Base-by-base conservation (phyloP, 768 basidiomycete genomes). In the Termitomyces sp. region DNA sequence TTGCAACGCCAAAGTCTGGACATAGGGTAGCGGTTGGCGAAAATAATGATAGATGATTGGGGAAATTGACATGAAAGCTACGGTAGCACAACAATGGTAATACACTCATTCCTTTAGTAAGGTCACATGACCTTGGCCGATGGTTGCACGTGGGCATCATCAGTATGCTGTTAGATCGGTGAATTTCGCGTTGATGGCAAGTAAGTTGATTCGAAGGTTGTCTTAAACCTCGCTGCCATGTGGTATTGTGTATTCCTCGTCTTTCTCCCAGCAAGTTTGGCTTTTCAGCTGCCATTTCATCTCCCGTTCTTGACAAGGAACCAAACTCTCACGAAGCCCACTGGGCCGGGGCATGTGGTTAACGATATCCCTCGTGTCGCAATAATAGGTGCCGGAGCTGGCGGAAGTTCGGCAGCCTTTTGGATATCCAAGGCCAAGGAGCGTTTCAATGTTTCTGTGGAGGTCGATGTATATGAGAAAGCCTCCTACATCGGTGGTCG, bases 361-460 rank as follows among this genome's bases (percentile, higher is more conserved):
- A 55, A 64, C 24, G 57, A 60, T 18, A 65, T 76, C 0, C 81
- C 85, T 46, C 74, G 86, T 48, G 79, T 97, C 63, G 94, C 94
- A 8, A 85, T 97, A 66, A 83, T 97, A 54, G 94, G 94, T 18
- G 94, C 94, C 0, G 94, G 94, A 28, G 93, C 94, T 15, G 92
- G 79, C 10, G 94, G 94, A 9, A 84, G 83, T 16, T 88, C 91
- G 26, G 90, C 93, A 22, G 92, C 85, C 2, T 90, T 84, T 66
- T 90, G 93, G 87, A 85, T 95, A 54, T 80, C 82, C 20, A 88
- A 88, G 67, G 90, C 88, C 28, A 86, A 87, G 63, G 79, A 89
- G 62, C 77, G 88, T 26, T 85, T 79, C 57, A 84, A 81, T 3
- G 62, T 92, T 34, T 78, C 88, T 56, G 77, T 92, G 3, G 85